phyloP scores from a whole-genome alignment of 192 early-diverging fungal genomes.

The Phycomyces blakesleeanus region DNA sequence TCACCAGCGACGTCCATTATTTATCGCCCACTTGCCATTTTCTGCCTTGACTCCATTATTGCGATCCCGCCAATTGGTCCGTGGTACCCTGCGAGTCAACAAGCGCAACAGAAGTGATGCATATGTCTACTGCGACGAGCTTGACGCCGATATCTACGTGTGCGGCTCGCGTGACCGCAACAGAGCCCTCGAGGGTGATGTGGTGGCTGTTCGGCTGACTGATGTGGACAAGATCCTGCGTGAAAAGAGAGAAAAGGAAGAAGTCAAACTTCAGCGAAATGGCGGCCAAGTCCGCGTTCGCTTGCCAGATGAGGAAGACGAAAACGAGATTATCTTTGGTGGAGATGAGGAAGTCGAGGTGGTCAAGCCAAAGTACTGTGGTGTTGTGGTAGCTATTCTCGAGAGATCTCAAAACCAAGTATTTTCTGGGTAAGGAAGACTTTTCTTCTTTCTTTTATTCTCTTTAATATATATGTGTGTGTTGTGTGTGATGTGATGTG shows the following conservation, averaged over 20 bases:
- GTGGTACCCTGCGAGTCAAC: slow-evolving; percentile 81
- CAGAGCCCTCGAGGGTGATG: slow-evolving; percentile 79
- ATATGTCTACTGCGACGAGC: slow-evolving; percentile 75
- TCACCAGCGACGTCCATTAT: slow-evolving; percentile 48
- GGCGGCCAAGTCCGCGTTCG: slow-evolving; percentile 43
- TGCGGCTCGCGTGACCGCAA: slow-evolving; percentile 72
- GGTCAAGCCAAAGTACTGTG: slow-evolving; percentile 53
- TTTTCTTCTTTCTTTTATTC: neutral
- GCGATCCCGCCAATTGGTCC: slow-evolving; percentile 50
- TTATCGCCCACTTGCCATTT: slow-evolving; percentile 53
- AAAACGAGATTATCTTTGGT: slow-evolving; percentile 42
- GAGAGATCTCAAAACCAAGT: slow-evolving; percentile 52
- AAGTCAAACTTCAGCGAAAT: slow-evolving; percentile 51
- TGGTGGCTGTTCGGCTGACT: slow-evolving; percentile 68
- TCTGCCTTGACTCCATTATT: slow-evolving; percentile 47
- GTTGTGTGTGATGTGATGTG: too few relatives aligned
- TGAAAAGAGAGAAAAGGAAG: slow-evolving; percentile 53
- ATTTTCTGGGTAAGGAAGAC: slow-evolving; percentile 54
- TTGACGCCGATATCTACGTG: slow-evolving; percentile 76
- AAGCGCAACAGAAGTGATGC: slow-evolving; percentile 79
- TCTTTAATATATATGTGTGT: neutral
- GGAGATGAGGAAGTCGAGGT: slow-evolving; percentile 49
- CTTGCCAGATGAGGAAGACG: slow-evolving; percentile 51
- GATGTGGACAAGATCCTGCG: slow-evolving; percentile 58
- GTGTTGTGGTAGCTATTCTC: slow-evolving; percentile 54